Base-by-base conservation (phyloP, 2,329 filamentous ascomycete genomes). In the Fusarium veterinarium region DNA sequence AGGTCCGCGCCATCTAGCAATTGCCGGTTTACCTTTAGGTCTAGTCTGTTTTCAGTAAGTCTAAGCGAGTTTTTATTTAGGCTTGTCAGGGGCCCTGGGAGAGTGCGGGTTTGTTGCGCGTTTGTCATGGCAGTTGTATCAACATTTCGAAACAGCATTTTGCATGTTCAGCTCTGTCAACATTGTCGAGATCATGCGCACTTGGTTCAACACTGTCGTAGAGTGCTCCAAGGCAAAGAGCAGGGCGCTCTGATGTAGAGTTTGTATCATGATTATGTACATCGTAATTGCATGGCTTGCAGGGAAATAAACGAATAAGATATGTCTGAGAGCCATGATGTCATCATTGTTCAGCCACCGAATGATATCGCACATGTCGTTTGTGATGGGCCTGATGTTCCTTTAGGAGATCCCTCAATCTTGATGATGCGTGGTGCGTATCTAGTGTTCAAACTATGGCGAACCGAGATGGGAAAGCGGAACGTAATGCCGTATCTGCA, bases 401-500 rank as follows among this genome's bases (percentile, higher is more conserved):
- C n/a, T n/a, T 33, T 69, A 51, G 40, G 45, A 48, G 64, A 63
- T 56, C 53, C 64, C 64, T 76, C 53, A 42, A 75, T 46, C 17
- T 51, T 53, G 57, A 45, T 56, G 35, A 38, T 42, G 52, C 37
- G 25, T 38, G 38, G 58, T 70, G 53, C 38, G 55, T 55, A 57
- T 48, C 48, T 48, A 65, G 46, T 62, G 51, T 33, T 68, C 45
- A 37, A 44, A 59, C 60, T 35, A 23, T 46, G 28, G 46, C n/a
- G 37, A 40, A 42, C 42, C 56, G 33, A 69, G 64, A 58, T 76
- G 62, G 71, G 56, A 69, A 67, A 72, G 61, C 75, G 60, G 64
- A 75, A 60, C 51, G 62, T 35, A 74, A 67, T 77, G 64, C 75
- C 75, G 73, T 72, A 60, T 69, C 60, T 61, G 71, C 48, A 62